A percentile compares a stretch with the other conserved stretches of the same genome.
Evolutionary conservation across 2,329 filamentous ascomycete species (phyloP).

Genomic region (Calonectria leucothoes): DNA sequence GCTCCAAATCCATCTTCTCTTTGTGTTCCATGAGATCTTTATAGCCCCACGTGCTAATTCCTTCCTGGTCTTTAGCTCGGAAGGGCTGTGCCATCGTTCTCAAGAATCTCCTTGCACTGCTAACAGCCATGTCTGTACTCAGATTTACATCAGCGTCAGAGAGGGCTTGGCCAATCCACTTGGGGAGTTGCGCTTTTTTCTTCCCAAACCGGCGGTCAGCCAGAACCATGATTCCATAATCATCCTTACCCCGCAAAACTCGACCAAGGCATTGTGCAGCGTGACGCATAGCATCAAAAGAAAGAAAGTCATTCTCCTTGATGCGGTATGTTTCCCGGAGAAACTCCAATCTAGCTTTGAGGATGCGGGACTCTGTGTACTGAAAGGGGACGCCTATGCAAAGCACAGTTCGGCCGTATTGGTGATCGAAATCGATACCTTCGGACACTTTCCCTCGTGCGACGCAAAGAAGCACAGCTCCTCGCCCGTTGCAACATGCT

Average conservation of each 20-base stretch:
- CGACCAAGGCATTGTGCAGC: conserved; percentile 96
- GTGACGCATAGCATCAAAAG: conserved; percentile 99
- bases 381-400: conserved; percentile 99
- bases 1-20: conserved; percentile 77
- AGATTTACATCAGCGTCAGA: conserved; percentile 88
- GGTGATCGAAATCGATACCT: conserved; percentile 99
- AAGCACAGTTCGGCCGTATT: conserved; percentile 94
- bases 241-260: conserved; percentile 94
- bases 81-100: conserved; percentile 94
- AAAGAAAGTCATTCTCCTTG: conserved; percentile 95
- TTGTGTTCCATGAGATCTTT: conserved; percentile 83
- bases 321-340: conserved; percentile 97
- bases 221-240: conserved; percentile 99
- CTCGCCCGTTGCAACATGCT: conserved; percentile 95
- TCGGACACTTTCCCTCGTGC: conserved; percentile 97
- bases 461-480: conserved; percentile 92
- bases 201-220: conserved; percentile 94
- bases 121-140: conserved; percentile 95
- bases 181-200: conserved; percentile 89
- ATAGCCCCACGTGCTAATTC: conserved; percentile 91
- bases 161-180: conserved; percentile 94
- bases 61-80: conserved; percentile 84
- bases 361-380: conserved; percentile 96
- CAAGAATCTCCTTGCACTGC: conserved; percentile 88
- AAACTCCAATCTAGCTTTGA: conserved; percentile 96